A percentile compares a stretch with the other conserved stretches of the same genome.
Evolutionary conservation across 192 early-diverging fungal species (phyloP).

Genomic region (Linnemannia schmuckeri): DNA sequence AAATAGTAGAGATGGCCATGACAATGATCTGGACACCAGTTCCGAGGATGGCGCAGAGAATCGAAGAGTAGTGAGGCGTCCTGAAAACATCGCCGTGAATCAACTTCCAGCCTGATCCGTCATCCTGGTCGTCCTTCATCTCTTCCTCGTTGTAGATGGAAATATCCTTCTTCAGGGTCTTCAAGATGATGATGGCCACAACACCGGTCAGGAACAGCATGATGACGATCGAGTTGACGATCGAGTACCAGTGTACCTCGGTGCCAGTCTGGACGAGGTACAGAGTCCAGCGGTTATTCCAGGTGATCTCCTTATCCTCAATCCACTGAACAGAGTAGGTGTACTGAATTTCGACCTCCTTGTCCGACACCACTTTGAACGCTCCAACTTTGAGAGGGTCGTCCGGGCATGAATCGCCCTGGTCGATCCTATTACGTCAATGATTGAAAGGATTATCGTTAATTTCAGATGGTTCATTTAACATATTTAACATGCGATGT

Average conservation of each 20-base stretch:
- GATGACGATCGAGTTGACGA: constrained; percentile 78
- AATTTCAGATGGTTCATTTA: not conserved
- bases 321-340: constrained; percentile 82
- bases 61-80: constrained; percentile 70
- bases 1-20: constrained; percentile 64
- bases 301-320: constrained; percentile 63
- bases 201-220: constrained; percentile 75
- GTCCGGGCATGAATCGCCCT: constrained; percentile 40
- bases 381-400: constrained; percentile 50
- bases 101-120: constrained; percentile 82
- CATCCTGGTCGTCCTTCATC: constrained; percentile 75
- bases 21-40: constrained; percentile 78
- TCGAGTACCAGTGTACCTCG: constrained; percentile 76
- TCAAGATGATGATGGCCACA: constrained; percentile 75
- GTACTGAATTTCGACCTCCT: constrained; percentile 63
- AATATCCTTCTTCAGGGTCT: constrained; percentile 74
- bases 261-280: constrained; percentile 67
- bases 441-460: not conserved
- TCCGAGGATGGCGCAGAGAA: constrained; percentile 80
- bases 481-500: too few relatives aligned
- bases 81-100: constrained; percentile 85
- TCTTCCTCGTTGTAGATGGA: constrained; percentile 61
- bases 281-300: constrained; percentile 75
- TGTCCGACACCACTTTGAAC: constrained; percentile 51
- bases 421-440: constrained; percentile 20